Evolutionary conservation across 1,284 basidiomycete species (phyloP).

Genomic region (Leccinum fuscescens): DNA sequence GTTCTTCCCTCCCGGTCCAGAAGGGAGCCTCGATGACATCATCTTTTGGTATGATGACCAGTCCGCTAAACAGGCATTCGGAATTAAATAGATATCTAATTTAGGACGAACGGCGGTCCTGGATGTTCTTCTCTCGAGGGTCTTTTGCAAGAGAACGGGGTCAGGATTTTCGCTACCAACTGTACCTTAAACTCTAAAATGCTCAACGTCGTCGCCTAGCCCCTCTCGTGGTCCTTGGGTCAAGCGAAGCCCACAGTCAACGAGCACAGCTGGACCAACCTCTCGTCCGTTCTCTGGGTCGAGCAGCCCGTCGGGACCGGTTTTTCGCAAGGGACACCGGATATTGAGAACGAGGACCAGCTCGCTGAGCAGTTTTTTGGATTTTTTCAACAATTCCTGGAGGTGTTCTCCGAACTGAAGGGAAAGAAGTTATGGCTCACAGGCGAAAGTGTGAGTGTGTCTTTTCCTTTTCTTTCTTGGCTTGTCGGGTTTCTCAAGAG

Average conservation of each 20-base stretch:
- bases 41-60: slow-evolving; percentile 58
- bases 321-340: slow-evolving; percentile 71
- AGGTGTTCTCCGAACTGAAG: slow-evolving; percentile 69
- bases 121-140: slow-evolving; percentile 78
- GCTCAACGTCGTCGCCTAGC: slow-evolving; percentile 36
- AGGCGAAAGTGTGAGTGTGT: slow-evolving; percentile 65
- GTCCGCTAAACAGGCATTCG: neutral
- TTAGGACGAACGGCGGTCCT: slow-evolving; percentile 50
- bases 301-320: slow-evolving; percentile 87
- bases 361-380: slow-evolving; percentile 48
- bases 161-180: slow-evolving; percentile 34
- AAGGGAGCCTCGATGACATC: slow-evolving; percentile 68
- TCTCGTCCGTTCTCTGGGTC: slow-evolving; percentile 76
- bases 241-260: slow-evolving; percentile 66
- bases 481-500: neutral
- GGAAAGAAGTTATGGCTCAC: slow-evolving; percentile 65
- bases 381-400: slow-evolving; percentile 73
- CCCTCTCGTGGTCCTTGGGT: slow-evolving; percentile 66
- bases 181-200: neutral
- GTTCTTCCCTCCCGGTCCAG: slow-evolving; percentile 79
- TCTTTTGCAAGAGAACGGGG: slow-evolving; percentile 79
- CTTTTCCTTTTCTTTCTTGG: neutral
- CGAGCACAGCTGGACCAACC: slow-evolving; percentile 77
- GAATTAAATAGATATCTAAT: slow-evolving; percentile 17
- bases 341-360: slow-evolving; percentile 68